Conservation (phyloP, 306 rosid genomes). For the Comarum palustre region DNA sequence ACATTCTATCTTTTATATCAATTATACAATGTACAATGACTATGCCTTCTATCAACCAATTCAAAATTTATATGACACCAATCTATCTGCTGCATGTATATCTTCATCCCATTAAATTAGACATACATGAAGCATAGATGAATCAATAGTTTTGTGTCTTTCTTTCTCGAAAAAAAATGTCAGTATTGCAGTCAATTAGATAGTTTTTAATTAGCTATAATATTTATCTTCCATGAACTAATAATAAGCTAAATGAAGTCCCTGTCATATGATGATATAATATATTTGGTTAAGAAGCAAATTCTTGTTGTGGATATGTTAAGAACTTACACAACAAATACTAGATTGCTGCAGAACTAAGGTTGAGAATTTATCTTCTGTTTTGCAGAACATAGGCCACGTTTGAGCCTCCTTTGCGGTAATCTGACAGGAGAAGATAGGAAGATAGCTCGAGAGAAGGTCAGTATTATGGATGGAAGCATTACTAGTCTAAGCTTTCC, state of each 20-base stretch:
- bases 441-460: constrained; percentile 52
- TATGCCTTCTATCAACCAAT: neutral
- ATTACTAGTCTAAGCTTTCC: constrained; percentile 50
- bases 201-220: too few species aligned
- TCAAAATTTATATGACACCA: neutral
- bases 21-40: neutral
- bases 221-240: neutral
- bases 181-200: neutral
- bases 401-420: constrained; percentile 64
- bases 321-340: neutral
- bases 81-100: too few species aligned
- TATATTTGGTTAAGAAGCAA: neutral
- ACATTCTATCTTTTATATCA: too few species aligned
- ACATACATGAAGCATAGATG: too few species aligned
- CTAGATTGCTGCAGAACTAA: neutral
- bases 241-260: neutral
- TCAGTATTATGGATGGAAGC: constrained; percentile 39
- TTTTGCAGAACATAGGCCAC: constrained; percentile 69
- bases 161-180: too few species aligned
- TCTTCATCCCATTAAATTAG: too few species aligned
- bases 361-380: neutral
- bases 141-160: too few species aligned
- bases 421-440: constrained; percentile 62
- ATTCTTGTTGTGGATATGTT: neutral
- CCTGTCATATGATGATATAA: neutral